Evolutionary conservation across 140 eudicot genomes (phyloP), one percentile per base, ranked within the genome.

Genomic region (Erigeron philadelphicus): DNA sequence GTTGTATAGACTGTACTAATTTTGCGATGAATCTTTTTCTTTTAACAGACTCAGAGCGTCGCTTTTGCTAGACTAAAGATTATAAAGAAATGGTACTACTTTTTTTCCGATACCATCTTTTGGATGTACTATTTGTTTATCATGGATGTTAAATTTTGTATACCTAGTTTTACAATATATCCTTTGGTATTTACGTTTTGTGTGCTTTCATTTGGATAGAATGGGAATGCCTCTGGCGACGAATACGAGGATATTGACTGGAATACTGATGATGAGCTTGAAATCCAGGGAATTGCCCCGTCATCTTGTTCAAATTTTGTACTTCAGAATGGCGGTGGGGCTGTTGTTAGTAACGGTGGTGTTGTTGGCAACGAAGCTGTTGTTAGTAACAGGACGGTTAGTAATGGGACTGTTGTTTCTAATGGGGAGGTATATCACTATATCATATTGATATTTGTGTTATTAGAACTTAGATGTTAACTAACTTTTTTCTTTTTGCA

Each of bases 241-340:
- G 88, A 81, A 11, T 72, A 78, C 63, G 85, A 79, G 59, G 73
- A 79, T 68, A 76, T 86, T 71, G 84, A 83, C 48, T 86, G 93
- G 93, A 78, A 83, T 59, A 80, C 93, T 5, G 88, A 86, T 12
- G 93, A 86, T 59, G 93, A 86, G 43, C 75, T 76, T 12, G 88
- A 86, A 50, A 81, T 86, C 38, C 61, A 79, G 45, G 76, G 76
- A 66, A 72, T 79, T 41, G 66, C 70, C 64, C 64, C 79, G 15
- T 75, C 87, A 19, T 61, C 77, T 38, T 41, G 78, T 64, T 43
- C 84, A 69, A 72, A 57, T 44, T 61, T 68, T 15, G 61, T 81
- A 48, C 16, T 77, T 78, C 79, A 62, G 11, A 68, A 66, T 61
- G 68, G 61, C 18, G 76, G 61, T 15, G 76, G 47, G 23, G 45